Percentiles rank a stretch among this genome's conserved stretches.
Conservation (phyloP, 1,284 basidiomycete species). For the Tremellales sp. region DNA sequence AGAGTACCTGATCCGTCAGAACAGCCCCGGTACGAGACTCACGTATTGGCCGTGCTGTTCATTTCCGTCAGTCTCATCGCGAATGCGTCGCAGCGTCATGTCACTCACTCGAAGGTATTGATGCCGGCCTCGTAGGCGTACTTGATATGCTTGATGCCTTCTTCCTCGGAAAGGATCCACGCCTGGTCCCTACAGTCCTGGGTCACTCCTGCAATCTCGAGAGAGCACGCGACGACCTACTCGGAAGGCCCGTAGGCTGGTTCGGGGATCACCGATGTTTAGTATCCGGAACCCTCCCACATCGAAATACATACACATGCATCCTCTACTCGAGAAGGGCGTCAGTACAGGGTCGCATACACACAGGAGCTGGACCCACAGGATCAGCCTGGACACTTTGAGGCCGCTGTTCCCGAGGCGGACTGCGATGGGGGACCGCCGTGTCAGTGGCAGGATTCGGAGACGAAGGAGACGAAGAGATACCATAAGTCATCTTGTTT, state of each 20-base stretch:
- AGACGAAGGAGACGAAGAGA: no score
- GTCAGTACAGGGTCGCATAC: background rate
- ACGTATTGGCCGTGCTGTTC: slow-evolving; percentile 32
- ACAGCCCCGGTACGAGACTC: background rate
- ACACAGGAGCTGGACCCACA: slow-evolving; percentile 21
- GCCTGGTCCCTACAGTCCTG: slow-evolving; percentile 15
- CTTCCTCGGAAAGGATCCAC: slow-evolving; percentile 41
- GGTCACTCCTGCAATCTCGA: background rate
- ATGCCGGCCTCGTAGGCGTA: slow-evolving; percentile 40
- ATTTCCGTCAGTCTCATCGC: slow-evolving; percentile 1
- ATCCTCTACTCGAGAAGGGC: slow-evolving; percentile 14
- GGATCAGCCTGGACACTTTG: slow-evolving; percentile 41
- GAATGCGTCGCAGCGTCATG: background rate
- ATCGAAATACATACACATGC: slow-evolving; percentile 26
- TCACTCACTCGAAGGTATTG: slow-evolving; percentile 41
- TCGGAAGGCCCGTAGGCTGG: slow-evolving; percentile 31
- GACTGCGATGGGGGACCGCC: no score
- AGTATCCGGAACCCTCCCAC: background rate
- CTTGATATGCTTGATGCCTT: slow-evolving; percentile 43
- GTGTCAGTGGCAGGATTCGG: no score
- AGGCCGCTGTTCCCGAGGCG: slow-evolving; percentile 37
- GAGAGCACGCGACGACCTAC: slow-evolving; percentile 3
- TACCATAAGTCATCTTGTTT: no score
- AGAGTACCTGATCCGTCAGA: slow-evolving; percentile 47
- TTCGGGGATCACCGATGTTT: background rate